Evolutionary conservation across 2,329 filamentous ascomycete genomes (phyloP), one percentile per base, ranked within the genome.

Genomic region (Arthroderma uncinatum): DNA sequence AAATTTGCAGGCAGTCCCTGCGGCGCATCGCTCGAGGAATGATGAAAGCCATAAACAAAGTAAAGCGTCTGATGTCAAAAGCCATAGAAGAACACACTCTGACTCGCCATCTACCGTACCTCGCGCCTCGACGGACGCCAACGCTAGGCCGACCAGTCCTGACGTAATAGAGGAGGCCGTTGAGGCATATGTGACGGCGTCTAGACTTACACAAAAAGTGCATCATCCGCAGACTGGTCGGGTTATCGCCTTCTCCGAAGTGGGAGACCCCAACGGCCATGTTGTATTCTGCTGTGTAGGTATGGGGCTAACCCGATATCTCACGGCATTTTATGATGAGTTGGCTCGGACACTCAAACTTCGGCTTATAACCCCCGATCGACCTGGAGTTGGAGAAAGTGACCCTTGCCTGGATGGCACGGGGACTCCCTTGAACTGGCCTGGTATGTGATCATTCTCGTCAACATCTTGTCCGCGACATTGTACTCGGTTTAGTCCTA

Each of bases 261-360:
- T 98, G 2, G 93, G 93, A 12, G 91, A 97, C 69, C 84, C 91
- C 0, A 83, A 92, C 44, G 93, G 93, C 1, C 92, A 86, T 63
- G 92, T 90, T 2, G 89, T 98, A 1, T 91, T 98, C 64, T 94
- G 93, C 68, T 98, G 93, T 66, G 90, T 98, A 2, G 93, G 93
- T 19, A 98, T 98, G 93, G 93, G 93, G 0, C 73, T 98, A 65
- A 98, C 93, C 9, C 82, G 93, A 71, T 98, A 93, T 68, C 87
- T 98, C 59, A 96, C 89, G 60, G 90, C 91, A 0, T 98, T 98
- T 69, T 98, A 97, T 68, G 93, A 98, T 69, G 93, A 98, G 70
- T 77, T 98, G 55, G 93, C 93, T 1, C 75, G 88, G 66, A 95
- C 91, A 0, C 75, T 98, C 59, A 93, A 89, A 69, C 74, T 98